phyloP scores from a whole-genome alignment of 495 filamentous ascomycete species.

The Poronia punctata region DNA sequence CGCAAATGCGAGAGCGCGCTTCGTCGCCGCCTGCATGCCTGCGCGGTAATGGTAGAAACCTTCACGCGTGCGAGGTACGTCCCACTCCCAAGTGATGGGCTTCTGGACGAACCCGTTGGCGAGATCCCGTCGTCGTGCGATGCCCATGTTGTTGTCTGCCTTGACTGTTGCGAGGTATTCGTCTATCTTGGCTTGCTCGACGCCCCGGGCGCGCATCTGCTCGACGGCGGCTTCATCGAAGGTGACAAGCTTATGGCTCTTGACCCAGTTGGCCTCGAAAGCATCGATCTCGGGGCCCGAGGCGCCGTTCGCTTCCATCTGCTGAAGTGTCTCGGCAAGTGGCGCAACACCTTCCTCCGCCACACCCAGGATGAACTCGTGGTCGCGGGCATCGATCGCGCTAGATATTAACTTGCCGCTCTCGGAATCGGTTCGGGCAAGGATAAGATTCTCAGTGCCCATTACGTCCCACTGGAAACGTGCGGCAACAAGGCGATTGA shows the following conservation, averaged over 20 bases:
- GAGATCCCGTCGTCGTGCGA: conserved; percentile 65
- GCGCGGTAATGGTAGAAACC: conserved; percentile 94
- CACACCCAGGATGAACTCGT: conserved; percentile 91
- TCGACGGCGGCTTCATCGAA: conserved; percentile 84
- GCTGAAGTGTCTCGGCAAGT: conserved; percentile 81
- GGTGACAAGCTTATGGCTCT: conserved; percentile 75
- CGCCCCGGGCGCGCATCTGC: conserved; percentile 60
- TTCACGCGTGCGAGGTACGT: conserved; percentile 87
- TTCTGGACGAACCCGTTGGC: conserved; percentile 54
- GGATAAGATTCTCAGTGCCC: conserved; percentile 88
- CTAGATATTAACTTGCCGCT: conserved; percentile 84
- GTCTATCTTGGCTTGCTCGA: conserved; percentile 52
- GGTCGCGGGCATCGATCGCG: conserved; percentile 86
- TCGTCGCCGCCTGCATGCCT: conserved; percentile 82
- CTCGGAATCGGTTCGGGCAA: conserved; percentile 92
- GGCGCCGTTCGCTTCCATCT: conserved; percentile 77
- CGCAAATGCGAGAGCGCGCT: conserved; percentile 82
- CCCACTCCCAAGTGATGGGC: conserved; percentile 78
- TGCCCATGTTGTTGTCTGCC: conserved; percentile 60
- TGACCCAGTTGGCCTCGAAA: conserved; percentile 86
- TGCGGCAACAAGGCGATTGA: conserved; percentile 85
- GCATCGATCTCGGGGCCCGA: conserved; percentile 70
- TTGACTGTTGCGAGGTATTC: conserved; percentile 56
- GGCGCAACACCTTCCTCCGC: conserved; percentile 63
- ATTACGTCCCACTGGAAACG: conserved; percentile 98